Evolutionary conservation across 768 basidiomycete species (phyloP).

Genomic region (Lentinula edodes): DNA sequence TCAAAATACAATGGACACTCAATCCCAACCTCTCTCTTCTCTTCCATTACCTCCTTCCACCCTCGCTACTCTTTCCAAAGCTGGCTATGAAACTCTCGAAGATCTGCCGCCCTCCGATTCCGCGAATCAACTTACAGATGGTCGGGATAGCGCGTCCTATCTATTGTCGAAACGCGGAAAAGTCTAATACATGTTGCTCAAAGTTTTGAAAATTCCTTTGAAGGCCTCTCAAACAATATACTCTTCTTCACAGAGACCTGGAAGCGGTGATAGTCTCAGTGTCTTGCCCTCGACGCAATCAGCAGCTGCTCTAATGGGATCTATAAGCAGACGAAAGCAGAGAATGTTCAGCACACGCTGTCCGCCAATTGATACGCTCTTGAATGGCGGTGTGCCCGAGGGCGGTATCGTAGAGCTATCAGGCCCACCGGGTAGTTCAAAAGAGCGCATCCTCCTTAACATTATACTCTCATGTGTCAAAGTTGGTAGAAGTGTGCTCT

Average conservation of each 20-base stretch:
- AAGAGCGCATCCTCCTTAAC: slow-evolving; percentile 48
- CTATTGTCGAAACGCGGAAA: neutral
- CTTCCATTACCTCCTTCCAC: slow-evolving; percentile 40
- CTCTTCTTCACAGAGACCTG: slow-evolving; percentile 27
- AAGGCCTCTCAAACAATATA: slow-evolving; percentile 42
- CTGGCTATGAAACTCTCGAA: slow-evolving; percentile 54
- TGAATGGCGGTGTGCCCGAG: slow-evolving; percentile 57
- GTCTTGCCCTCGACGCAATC: slow-evolving; percentile 45
- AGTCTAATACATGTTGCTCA: neutral
- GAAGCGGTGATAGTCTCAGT: slow-evolving; percentile 15
- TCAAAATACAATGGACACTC: neutral
- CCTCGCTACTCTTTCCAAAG: slow-evolving; percentile 39
- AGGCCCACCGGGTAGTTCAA: slow-evolving; percentile 69
- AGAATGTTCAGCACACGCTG: slow-evolving; percentile 35
- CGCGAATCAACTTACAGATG: slow-evolving; percentile 44
- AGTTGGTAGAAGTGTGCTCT: slow-evolving; percentile 47
- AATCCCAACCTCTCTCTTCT: slow-evolving; percentile 40
- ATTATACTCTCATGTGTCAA: slow-evolving; percentile 45
- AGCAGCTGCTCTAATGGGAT: slow-evolving; percentile 39
- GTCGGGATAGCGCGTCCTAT: slow-evolving; percentile 22
- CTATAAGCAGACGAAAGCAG: slow-evolving; percentile 14
- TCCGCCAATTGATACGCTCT: slow-evolving; percentile 47
- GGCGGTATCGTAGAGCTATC: slow-evolving; percentile 69
- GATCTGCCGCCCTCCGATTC: slow-evolving; percentile 39
- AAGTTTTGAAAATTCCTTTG: slow-evolving; percentile 48